Conservation (phyloP, 331 rosid genomes). For the Pyrus hybrid region DNA sequence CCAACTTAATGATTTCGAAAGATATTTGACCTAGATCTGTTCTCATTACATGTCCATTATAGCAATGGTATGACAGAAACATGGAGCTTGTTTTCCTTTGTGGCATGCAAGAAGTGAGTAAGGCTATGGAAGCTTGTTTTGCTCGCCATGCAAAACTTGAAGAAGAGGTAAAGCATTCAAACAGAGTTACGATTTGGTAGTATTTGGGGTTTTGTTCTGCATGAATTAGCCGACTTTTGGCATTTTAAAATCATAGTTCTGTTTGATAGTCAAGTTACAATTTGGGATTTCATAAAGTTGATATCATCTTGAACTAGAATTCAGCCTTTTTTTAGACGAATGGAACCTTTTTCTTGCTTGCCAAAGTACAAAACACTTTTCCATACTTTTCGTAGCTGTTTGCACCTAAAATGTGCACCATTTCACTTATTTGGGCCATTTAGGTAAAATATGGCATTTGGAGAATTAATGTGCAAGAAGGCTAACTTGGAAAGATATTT, state of each 20-base stretch:
- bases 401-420: too few species aligned
- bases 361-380: not conserved
- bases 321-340: not conserved
- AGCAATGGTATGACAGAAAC: slow-evolving; percentile 92
- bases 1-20: not conserved
- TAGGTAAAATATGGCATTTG: too few species aligned
- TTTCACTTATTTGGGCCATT: too few species aligned
- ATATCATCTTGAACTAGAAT: too few species aligned
- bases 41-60: slow-evolving; percentile 1
- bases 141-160: slow-evolving; percentile 75
- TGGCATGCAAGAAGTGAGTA: slow-evolving; percentile 34
- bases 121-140: slow-evolving; percentile 61
- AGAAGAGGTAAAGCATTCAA: slow-evolving; percentile 51
- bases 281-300: too few species aligned
- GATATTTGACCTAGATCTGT: not conserved
- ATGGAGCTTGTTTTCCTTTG: slow-evolving; percentile 48
- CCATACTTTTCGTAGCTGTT: not conserved
- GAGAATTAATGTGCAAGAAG: too few species aligned
- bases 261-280: not conserved
- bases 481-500: too few species aligned
- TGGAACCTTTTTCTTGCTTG: not conserved
- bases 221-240: too few species aligned
- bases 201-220: not conserved
- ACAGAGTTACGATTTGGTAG: not conserved
- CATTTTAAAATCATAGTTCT: not conserved